Conservation (phyloP, 164 flowering plant genomes). For the Kalanchoe fedtschenkoi region DNA sequence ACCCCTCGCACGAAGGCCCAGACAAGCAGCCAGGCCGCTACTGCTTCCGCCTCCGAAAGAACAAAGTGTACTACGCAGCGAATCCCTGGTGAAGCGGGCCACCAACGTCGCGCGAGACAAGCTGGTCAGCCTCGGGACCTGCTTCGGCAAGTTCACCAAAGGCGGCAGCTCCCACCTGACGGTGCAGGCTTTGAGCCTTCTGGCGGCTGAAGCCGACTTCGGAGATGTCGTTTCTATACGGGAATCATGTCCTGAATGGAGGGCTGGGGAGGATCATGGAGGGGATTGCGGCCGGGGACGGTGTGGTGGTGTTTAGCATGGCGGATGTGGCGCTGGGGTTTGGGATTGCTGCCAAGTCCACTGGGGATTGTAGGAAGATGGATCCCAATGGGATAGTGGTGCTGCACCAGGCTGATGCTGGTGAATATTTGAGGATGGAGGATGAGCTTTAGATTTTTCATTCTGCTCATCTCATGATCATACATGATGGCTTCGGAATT, state of each 20-base stretch:
- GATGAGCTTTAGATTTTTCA: slow-evolving; percentile 6
- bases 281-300: slow-evolving; percentile 53
- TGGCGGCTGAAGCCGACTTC: slow-evolving; percentile 92
- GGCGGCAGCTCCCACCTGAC: slow-evolving; percentile 64
- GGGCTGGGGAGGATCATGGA: slow-evolving; percentile 80
- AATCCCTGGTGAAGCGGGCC: slow-evolving; percentile 58
- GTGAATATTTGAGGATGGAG: slow-evolving; percentile 82
- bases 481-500: too few species aligned
- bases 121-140: slow-evolving; percentile 47
- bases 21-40: slow-evolving; percentile 37
- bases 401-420: slow-evolving; percentile 72
- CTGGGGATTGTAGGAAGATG: slow-evolving; percentile 73
- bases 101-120: slow-evolving; percentile 52
- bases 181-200: slow-evolving; percentile 34
- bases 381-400: slow-evolving; percentile 88
- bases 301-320: slow-evolving; percentile 85
- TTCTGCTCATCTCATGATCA: too few species aligned
- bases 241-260: slow-evolving; percentile 74
- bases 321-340: slow-evolving; percentile 80
- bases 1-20: slow-evolving; percentile 51
- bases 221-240: slow-evolving; percentile 82
- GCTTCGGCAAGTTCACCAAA: slow-evolving; percentile 67
- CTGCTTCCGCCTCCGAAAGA: slow-evolving; percentile 61
- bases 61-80: slow-evolving; percentile 45
- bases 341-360: slow-evolving; percentile 65